phyloP scores from a whole-genome alignment of 2,329 filamentous ascomycete species.

The Trichoderma sp. region DNA sequence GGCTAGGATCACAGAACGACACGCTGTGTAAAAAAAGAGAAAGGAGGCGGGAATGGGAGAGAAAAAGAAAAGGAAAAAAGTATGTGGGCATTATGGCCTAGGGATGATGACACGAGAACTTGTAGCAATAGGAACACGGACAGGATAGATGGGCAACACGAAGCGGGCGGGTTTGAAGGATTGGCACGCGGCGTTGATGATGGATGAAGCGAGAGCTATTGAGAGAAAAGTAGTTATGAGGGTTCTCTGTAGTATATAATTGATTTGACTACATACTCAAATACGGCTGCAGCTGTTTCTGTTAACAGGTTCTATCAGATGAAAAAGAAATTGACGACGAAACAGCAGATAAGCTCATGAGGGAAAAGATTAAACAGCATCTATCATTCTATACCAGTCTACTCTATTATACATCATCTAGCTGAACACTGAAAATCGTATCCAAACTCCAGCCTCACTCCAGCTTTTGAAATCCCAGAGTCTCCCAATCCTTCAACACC shows the following conservation, averaged over 20 bases:
- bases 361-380: neutral
- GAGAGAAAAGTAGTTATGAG: neutral
- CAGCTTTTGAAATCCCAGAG: neutral
- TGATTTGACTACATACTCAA: neutral
- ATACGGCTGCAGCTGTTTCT: neutral
- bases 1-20: neutral
- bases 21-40: neutral
- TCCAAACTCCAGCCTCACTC: neutral
- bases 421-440: no score
- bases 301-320: neutral
- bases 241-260: neutral
- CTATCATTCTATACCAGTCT: neutral
- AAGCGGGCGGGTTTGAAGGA: neutral
- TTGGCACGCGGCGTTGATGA: neutral
- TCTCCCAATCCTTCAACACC: conserved; percentile 31
- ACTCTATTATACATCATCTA: no score
- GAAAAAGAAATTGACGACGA: neutral
- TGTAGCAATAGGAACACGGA: neutral
- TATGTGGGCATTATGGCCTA: neutral
- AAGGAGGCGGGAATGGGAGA: no score
- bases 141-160: conserved; percentile 3
- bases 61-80: neutral
- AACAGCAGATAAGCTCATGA: neutral
- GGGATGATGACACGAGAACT: neutral
- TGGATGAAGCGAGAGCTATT: neutral